Evolutionary conservation across 208 protist genomes (phyloP).

Genomic region (Acanthamoeba triangularis): DNA sequence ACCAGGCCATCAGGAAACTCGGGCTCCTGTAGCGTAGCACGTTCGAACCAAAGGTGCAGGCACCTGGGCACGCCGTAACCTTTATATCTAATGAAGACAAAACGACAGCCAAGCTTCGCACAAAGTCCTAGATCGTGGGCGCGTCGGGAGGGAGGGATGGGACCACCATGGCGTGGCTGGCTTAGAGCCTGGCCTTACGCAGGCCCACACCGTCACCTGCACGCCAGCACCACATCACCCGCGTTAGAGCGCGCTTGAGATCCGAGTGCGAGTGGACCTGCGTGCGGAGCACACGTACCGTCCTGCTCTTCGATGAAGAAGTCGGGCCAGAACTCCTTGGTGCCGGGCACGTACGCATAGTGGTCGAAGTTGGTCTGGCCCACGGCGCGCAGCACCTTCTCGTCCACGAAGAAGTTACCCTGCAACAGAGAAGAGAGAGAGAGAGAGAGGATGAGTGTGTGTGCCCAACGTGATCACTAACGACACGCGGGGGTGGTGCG

Average conservation of each 20-base stretch:
- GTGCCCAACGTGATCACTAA: background rate
- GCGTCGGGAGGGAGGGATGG: too few relatives aligned
- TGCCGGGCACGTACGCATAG: slow-evolving; percentile 36
- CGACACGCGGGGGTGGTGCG: background rate
- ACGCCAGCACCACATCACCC: background rate
- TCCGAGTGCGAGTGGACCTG: background rate
- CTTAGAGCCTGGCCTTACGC: slow-evolving; percentile 18
- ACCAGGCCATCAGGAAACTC: slow-evolving; percentile 20
- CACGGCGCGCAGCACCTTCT: slow-evolving; percentile 69
- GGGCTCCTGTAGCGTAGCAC: background rate
- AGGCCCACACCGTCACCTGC: background rate
- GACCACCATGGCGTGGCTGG: too few relatives aligned
- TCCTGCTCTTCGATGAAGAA: slow-evolving; percentile 75
- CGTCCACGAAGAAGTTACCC: slow-evolving; percentile 75
- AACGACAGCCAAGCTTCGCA: too few relatives aligned
- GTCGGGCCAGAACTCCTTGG: slow-evolving; percentile 68
- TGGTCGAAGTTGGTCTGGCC: slow-evolving; percentile 43
- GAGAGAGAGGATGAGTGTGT: too few relatives aligned
- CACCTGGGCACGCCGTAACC: too few relatives aligned
- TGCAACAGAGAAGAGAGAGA: background rate
- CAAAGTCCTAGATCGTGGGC: too few relatives aligned
- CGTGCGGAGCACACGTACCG: background rate
- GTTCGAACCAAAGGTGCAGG: too few relatives aligned
- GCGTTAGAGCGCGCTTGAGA: background rate
- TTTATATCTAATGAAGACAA: too few relatives aligned